These are phyloP conservation scores for Domatiomyces catenatus DNA, from an alignment of 2,329 filamentous ascomycete genomes.

Conservation along the genomic window DNA sequence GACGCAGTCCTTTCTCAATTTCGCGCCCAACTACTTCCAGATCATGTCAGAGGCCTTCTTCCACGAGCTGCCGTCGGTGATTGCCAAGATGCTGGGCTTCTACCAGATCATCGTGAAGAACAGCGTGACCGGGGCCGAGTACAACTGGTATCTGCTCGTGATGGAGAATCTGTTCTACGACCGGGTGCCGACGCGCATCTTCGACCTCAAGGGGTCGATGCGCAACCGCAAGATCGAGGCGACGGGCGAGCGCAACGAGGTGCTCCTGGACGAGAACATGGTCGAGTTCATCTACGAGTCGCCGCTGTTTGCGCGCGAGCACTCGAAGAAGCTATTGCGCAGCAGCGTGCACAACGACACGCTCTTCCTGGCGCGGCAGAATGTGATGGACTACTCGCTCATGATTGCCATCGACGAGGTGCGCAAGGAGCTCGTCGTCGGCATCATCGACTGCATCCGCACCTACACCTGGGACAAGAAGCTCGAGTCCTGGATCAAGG, in stretches of 20 bases:
- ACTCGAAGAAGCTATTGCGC: constrained; percentile 83
- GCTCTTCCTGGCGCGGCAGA: constrained; percentile 79
- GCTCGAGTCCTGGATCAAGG: constrained; percentile 98
- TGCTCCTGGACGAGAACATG: constrained; percentile 94
- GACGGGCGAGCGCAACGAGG: constrained; percentile 90
- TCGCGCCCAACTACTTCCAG: constrained; percentile 90
- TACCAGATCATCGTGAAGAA: constrained; percentile 98
- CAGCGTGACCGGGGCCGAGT: constrained; percentile 74
- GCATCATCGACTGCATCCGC: constrained; percentile 95
- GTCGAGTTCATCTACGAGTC: constrained; percentile 98
- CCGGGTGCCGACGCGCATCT: constrained; percentile 71
- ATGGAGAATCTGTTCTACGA: constrained; percentile 99
- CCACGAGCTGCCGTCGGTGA: constrained; percentile 85
- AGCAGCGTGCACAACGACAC: constrained; percentile 97
- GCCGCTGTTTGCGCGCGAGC: constrained; percentile 84
- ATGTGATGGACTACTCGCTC: constrained; percentile 97
- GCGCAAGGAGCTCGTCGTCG: constrained; percentile 81
- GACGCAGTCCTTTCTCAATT: constrained; percentile 83
- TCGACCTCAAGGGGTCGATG: constrained; percentile 97
- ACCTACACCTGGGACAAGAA: constrained; percentile 99
- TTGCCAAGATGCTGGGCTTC: constrained; percentile 97
- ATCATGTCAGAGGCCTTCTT: constrained; percentile 96
- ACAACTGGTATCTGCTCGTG: constrained; percentile 82
- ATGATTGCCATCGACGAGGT: constrained; percentile 96
- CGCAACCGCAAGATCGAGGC: constrained; percentile 93